A percentile compares a stretch with the other conserved stretches of the same genome.
phyloP scores from a whole-genome alignment of 139 green algal genomes.

The Limnomonas spitsbergensis region DNA sequence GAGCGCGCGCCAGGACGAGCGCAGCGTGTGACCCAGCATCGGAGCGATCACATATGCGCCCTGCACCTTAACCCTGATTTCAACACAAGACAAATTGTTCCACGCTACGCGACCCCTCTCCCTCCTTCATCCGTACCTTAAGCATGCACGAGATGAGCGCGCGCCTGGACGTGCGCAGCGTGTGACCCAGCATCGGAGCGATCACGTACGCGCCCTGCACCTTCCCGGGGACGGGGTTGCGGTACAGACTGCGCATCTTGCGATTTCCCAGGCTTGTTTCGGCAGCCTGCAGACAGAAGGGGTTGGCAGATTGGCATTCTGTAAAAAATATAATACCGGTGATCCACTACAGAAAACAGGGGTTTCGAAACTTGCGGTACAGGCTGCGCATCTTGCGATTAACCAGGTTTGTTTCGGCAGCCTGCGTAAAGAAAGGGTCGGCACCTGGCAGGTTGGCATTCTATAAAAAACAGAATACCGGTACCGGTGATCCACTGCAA shows the following conservation, averaged over 20 bases:
- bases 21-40: slow-evolving; percentile 29
- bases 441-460: no score
- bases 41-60: background rate
- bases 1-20: slow-evolving; percentile 27
- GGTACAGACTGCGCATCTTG: slow-evolving; percentile 14
- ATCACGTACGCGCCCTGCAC: slow-evolving; percentile 53
- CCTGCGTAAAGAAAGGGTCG: background rate
- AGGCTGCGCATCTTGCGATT: background rate
- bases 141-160: slow-evolving; percentile 55
- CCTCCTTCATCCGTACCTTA: background rate
- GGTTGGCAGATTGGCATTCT: no score
- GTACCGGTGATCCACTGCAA: background rate
- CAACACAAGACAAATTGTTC: no score
- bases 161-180: slow-evolving; percentile 28
- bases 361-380: background rate
- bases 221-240: slow-evolving; percentile 3
- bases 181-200: slow-evolving; percentile 32
- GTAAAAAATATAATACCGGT: no score
- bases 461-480: no score
- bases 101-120: background rate
- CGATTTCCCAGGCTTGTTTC: background rate
- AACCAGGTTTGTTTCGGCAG: background rate
- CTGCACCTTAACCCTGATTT: background rate
- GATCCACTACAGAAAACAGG: background rate
- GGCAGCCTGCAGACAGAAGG: background rate